Evolutionary conservation across 1,139 yeast species (phyloP).

Genomic region (Saccharomyces hybrid): DNA sequence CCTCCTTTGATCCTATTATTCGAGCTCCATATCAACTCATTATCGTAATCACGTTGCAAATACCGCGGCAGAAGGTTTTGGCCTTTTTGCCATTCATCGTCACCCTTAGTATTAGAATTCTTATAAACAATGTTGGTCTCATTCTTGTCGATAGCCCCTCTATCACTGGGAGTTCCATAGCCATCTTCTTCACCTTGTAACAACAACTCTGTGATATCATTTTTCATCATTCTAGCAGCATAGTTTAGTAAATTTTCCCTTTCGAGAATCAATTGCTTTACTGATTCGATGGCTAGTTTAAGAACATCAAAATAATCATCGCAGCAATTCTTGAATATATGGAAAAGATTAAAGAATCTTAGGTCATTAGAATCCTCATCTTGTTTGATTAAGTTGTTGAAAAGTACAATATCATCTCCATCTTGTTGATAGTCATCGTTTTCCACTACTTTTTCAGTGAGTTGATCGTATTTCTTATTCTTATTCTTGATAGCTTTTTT

Average conservation of each 20-base stretch:
- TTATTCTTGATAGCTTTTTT: not conserved
- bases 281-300: conserved; percentile 34
- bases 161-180: not conserved
- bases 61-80: conserved; percentile 52
- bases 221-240: conserved; percentile 27
- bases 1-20: conserved; percentile 80
- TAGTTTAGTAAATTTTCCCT: conserved; percentile 60
- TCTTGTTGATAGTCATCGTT: not conserved
- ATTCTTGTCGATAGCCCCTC: not conserved
- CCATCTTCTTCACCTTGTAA: conserved; percentile 44
- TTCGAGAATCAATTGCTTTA: conserved; percentile 55
- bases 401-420: not conserved
- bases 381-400: not conserved
- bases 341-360: not conserved
- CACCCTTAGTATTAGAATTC: not conserved
- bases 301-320: not conserved
- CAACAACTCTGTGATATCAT: conserved; percentile 55
- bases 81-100: not conserved
- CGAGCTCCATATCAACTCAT: conserved; percentile 60
- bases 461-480: not conserved
- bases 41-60: conserved; percentile 68
- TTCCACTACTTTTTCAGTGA: not conserved
- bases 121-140: not conserved
- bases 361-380: not conserved
- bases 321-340: not conserved